A percentile compares a stretch with the other conserved stretches of the same genome.
These are phyloP conservation scores for Paecilomyces sp. DNA, from an alignment of 2,329 filamentous ascomycete genomes.

Conservation along the genomic window DNA sequence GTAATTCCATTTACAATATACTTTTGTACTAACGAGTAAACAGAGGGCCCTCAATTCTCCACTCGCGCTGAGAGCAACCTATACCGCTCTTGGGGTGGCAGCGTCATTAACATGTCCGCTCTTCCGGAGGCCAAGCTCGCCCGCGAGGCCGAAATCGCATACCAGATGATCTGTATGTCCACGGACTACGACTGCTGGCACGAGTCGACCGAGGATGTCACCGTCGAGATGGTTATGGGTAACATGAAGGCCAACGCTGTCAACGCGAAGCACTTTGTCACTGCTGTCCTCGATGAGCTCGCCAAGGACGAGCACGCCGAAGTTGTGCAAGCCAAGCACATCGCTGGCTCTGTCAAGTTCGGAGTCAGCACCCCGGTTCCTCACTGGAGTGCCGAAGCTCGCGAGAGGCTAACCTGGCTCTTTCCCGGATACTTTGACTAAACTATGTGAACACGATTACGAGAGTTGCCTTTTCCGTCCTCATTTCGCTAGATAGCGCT, in stretches of 20 bases:
- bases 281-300: slow-evolving; percentile 79
- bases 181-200: slow-evolving; percentile 99
- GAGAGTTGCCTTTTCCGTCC: background rate
- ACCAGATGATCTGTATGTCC: slow-evolving; percentile 99
- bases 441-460: background rate
- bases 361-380: slow-evolving; percentile 78
- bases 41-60: slow-evolving; percentile 96
- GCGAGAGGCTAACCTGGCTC: slow-evolving; percentile 75
- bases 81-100: slow-evolving; percentile 90
- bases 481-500: background rate
- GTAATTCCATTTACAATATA: background rate
- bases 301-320: slow-evolving; percentile 69
- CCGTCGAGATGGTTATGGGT: slow-evolving; percentile 93
- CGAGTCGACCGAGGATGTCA: slow-evolving; percentile 67
- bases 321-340: slow-evolving; percentile 72
- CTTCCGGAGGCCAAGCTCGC: slow-evolving; percentile 95
- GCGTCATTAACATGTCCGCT: slow-evolving; percentile 96
- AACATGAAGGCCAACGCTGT: slow-evolving; percentile 90
- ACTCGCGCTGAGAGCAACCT: slow-evolving; percentile 92
- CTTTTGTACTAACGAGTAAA: background rate
- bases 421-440: slow-evolving; percentile 71
- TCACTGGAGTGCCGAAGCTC: slow-evolving; percentile 64
- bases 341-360: slow-evolving; percentile 67
- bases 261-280: slow-evolving; percentile 80
- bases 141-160: slow-evolving; percentile 89